phyloP scores from a whole-genome alignment of 2,329 filamentous ascomycete genomes.

The Catunica adiposa region DNA sequence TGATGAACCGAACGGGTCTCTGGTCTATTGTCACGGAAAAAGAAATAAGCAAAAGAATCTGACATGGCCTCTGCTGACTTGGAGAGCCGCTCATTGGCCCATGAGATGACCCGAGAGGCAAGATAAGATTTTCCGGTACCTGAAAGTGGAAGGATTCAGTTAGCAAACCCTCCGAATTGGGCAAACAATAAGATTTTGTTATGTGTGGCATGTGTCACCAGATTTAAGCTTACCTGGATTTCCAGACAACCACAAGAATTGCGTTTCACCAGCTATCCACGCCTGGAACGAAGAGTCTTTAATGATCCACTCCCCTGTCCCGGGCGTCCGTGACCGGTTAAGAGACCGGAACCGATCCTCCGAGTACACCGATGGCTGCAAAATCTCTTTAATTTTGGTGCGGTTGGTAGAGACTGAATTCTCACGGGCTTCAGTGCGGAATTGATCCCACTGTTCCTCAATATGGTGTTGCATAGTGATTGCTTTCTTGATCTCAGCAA shows the following conservation, averaged over 20 bases:
- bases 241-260: slow-evolving; percentile 29
- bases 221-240: slow-evolving; percentile 22
- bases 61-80: slow-evolving; percentile 17
- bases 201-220: neutral
- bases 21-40: slow-evolving; percentile 31
- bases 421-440: slow-evolving; percentile 23
- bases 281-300: slow-evolving; percentile 23
- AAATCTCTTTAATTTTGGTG: slow-evolving; percentile 25
- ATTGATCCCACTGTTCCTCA: slow-evolving; percentile 21
- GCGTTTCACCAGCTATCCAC: slow-evolving; percentile 25
- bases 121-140: slow-evolving; percentile 32
- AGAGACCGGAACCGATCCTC: slow-evolving; percentile 28
- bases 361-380: slow-evolving; percentile 27
- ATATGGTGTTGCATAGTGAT: slow-evolving; percentile 22
- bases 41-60: slow-evolving; percentile 28
- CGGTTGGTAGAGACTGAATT: slow-evolving; percentile 21
- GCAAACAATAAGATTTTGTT: neutral
- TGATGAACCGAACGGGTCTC: slow-evolving; percentile 29
- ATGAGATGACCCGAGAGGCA: slow-evolving; percentile 28
- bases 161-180: neutral
- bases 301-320: slow-evolving; percentile 31
- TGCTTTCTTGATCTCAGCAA: slow-evolving; percentile 24
- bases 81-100: slow-evolving; percentile 21
- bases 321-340: slow-evolving; percentile 24
- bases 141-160: slow-evolving; percentile 8